Evolutionary conservation across 2,329 filamentous ascomycete species (phyloP).

Genomic region (Coniochaeta sp.): DNA sequence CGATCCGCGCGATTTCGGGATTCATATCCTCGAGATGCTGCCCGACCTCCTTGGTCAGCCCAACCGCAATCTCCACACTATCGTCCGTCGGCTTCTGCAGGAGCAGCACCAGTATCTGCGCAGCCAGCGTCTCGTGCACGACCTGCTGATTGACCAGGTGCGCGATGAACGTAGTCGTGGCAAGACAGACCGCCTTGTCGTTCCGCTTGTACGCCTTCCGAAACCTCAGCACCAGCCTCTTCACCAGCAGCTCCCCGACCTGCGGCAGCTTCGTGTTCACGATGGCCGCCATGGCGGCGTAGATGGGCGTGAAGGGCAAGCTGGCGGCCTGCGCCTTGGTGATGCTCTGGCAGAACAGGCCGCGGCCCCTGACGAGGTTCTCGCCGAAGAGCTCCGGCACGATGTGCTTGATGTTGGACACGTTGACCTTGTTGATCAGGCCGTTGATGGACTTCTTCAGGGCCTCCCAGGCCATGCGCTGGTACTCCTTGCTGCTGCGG

Average conservation of each 20-base stretch:
- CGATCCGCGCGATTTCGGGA: slow-evolving; percentile 73
- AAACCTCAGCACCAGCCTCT: slow-evolving; percentile 83
- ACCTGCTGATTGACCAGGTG: slow-evolving; percentile 96
- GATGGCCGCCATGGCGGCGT: slow-evolving; percentile 90
- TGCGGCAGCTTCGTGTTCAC: slow-evolving; percentile 96
- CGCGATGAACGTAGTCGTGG: slow-evolving; percentile 88
- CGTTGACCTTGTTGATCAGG: slow-evolving; percentile 98
- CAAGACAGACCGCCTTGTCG: slow-evolving; percentile 92
- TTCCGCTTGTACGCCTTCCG: slow-evolving; percentile 93
- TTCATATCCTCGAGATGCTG: slow-evolving; percentile 96
- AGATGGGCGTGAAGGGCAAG: slow-evolving; percentile 92
- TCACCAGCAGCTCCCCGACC: slow-evolving; percentile 84
- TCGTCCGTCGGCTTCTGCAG: slow-evolving; percentile 95
- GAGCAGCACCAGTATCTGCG: slow-evolving; percentile 85
- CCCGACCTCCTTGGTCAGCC: slow-evolving; percentile 85
- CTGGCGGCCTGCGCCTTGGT: slow-evolving; percentile 98
- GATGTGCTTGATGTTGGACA: slow-evolving; percentile 95
- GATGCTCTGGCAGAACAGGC: slow-evolving; percentile 89
- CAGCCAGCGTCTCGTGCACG: slow-evolving; percentile 85
- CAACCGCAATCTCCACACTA: slow-evolving; percentile 94
- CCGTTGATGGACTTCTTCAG: slow-evolving; percentile 99
- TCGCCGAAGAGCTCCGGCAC: slow-evolving; percentile 93
- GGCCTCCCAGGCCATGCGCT: slow-evolving; percentile 98
- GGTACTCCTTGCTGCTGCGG: slow-evolving; percentile 92
- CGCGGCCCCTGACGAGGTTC: slow-evolving; percentile 85